Conservation (phyloP, 345 rosid species). For the Nephelium lappaceum region DNA sequence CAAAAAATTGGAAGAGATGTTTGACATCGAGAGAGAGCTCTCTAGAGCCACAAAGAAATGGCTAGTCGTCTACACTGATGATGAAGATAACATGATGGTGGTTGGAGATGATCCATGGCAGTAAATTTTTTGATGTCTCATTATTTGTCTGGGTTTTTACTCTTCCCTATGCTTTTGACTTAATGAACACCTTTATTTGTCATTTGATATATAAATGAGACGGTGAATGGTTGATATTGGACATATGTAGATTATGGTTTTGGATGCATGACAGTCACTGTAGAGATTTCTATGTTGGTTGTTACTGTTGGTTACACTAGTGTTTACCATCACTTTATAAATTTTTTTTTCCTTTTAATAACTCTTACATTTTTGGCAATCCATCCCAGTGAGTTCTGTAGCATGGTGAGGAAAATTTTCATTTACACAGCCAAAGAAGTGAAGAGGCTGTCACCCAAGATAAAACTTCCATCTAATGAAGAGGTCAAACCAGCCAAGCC, state of each 20-base stretch:
- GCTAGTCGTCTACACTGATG: conserved; percentile 96
- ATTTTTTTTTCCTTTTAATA: neutral
- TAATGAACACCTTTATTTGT: neutral
- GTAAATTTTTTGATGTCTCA: conserved; percentile 55
- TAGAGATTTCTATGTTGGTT: neutral
- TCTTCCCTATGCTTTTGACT: neutral
- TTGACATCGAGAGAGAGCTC: conserved; percentile 87
- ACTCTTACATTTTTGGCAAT: neutral
- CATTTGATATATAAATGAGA: neutral
- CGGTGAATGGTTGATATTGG: neutral
- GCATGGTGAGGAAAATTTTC: conserved; percentile 88
- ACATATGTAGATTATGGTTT: neutral
- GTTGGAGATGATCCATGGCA: conserved; percentile 99
- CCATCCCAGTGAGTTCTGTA: conserved; percentile 85
- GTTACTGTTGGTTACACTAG: too few species aligned
- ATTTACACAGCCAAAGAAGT: conserved; percentile 92
- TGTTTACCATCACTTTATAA: too few species aligned
- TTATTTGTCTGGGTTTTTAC: neutral
- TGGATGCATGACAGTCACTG: neutral
- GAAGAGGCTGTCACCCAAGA: conserved; percentile 80
- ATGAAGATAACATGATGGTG: conserved; percentile 99
- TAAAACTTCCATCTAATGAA: conserved; percentile 50
- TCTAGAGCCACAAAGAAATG: conserved; percentile 71
- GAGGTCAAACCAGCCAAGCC: conserved; percentile 39
- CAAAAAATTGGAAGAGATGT: conserved; percentile 87